Percentiles rank a stretch among this genome's conserved stretches.
Conservation (phyloP, 345 rosid genomes). For the Bruguiera sexangula region DNA sequence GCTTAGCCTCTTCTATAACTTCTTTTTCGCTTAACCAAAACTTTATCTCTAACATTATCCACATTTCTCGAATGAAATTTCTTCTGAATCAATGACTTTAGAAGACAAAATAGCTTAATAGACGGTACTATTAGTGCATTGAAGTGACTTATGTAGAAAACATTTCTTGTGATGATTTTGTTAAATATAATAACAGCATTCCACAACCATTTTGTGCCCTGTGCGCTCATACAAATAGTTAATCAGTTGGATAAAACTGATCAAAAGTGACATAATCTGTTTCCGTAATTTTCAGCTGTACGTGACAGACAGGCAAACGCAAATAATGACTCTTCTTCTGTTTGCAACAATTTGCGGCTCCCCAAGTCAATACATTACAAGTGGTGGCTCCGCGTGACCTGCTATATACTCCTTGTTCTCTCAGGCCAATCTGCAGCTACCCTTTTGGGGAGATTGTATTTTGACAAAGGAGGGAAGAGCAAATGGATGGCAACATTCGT, state of each 20-base stretch:
- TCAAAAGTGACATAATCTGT: background rate
- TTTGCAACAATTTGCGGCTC: conserved; percentile 3
- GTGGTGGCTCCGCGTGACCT: conserved; percentile 45
- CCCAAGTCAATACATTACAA: conserved; percentile 29
- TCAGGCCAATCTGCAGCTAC: conserved; percentile 48
- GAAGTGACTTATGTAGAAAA: too few relatives aligned
- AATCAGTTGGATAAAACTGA: background rate
- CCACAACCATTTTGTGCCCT: background rate
- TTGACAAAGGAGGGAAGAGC: conserved; percentile 58
- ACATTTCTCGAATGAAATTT: too few relatives aligned
- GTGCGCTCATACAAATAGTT: background rate
- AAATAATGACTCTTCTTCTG: background rate
- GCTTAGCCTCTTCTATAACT: too few relatives aligned
- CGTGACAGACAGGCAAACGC: conserved; percentile 13
- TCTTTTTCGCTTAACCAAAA: too few relatives aligned
- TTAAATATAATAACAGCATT: background rate
- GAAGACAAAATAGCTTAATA: too few relatives aligned
- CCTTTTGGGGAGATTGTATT: conserved; percentile 50
- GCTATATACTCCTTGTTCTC: conserved; percentile 35
- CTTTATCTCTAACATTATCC: too few relatives aligned
- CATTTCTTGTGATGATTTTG: too few relatives aligned
- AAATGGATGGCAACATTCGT: conserved; percentile 66
- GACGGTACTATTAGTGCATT: too few relatives aligned
- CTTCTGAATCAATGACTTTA: too few relatives aligned
- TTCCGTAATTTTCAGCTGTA: conserved; percentile 13